Evolutionary conservation across 192 early-diverging fungal genomes (phyloP), one percentile per base, ranked within the genome.

Genomic region (Linnemannia elongata): DNA sequence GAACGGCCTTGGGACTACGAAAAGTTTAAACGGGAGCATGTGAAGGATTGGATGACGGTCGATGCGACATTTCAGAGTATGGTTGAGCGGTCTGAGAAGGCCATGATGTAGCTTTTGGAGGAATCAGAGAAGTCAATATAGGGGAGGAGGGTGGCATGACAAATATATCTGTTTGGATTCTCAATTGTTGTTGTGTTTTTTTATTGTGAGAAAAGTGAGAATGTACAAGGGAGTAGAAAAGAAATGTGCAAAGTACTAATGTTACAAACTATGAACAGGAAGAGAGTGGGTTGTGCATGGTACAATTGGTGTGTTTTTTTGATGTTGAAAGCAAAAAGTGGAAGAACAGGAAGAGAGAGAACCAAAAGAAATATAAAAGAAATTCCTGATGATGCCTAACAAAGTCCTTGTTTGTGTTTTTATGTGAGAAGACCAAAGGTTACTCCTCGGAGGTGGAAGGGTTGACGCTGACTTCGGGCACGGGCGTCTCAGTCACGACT

Each of bases 401-500:
- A 39, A 71, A 13, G 10, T 33, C 27, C 27, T 33, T 27, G n/a
- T 57, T 57, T 8, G 7, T 57, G 55, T 39, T 39, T 39, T 57
- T 27, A n/a, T n/a, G 55, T 57, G 55, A n/a, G n/a, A 27, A 57
- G 27, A 24, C 0, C 27, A n/a, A 73, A 47, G 4, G n/a, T 47
- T 74, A 75, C 39, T 82, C 68, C 18, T 82, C 69, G 8, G 41
- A 63, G 5, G 33, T 22, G 35, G 70, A 52, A 18, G 70, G 45
- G 70, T 24, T 35, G 2, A 78, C 60, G 18, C 70, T 77, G 63
- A 83, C 72, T 54, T 69, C 76, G 8, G 81, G 81, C 8, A 76
- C 38, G n/a, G 85, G 52, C 6, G 60, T 15, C 30, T 87, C 85
- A 7, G 42, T 60, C 4, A 74, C 75, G 7, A 92, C 91, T 30